A percentile compares a stretch with the other conserved stretches of the same genome.
Conservation (phyloP, 139 green algal genomes). For the Chlorella sp. region DNA sequence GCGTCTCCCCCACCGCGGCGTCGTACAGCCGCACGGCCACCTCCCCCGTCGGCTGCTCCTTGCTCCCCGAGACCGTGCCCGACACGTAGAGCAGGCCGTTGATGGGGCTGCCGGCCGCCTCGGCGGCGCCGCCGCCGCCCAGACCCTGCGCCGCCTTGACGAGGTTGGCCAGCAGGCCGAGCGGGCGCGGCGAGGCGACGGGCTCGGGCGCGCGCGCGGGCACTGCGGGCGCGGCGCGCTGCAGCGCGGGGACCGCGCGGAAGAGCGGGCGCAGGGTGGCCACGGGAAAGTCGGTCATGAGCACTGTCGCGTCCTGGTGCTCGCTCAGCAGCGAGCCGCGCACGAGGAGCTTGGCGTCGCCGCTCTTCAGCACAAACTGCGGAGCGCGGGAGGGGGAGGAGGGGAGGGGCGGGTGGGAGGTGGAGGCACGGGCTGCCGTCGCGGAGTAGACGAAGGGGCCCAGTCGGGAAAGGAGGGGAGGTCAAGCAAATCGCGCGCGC, state of each 20-base stretch:
- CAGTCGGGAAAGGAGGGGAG: neutral
- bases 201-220: conserved; percentile 14
- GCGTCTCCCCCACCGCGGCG: conserved; percentile 74
- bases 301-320: conserved; percentile 76
- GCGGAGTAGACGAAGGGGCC: no score
- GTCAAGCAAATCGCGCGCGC: no score
- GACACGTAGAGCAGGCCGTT: conserved; percentile 80
- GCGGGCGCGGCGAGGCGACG: conserved; percentile 25
- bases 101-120: conserved; percentile 65
- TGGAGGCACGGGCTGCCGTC: no score
- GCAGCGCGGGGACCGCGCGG: conserved; percentile 61
- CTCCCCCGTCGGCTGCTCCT: conserved; percentile 47
- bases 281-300: conserved; percentile 82
- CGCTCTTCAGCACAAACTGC: conserved; percentile 41
- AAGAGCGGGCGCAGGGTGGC: conserved; percentile 73
- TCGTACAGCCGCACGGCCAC: conserved; percentile 71
- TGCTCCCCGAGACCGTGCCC: conserved; percentile 57
- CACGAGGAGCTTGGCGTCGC: conserved; percentile 47
- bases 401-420: no score
- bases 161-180: conserved; percentile 32
- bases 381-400: no score
- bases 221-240: conserved; percentile 57
- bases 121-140: conserved; percentile 4
- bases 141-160: conserved; percentile 23
- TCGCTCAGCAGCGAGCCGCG: conserved; percentile 69